Evolutionary conservation across 1,139 yeast species (phyloP).

Genomic region (Torulaspora globosa): DNA sequence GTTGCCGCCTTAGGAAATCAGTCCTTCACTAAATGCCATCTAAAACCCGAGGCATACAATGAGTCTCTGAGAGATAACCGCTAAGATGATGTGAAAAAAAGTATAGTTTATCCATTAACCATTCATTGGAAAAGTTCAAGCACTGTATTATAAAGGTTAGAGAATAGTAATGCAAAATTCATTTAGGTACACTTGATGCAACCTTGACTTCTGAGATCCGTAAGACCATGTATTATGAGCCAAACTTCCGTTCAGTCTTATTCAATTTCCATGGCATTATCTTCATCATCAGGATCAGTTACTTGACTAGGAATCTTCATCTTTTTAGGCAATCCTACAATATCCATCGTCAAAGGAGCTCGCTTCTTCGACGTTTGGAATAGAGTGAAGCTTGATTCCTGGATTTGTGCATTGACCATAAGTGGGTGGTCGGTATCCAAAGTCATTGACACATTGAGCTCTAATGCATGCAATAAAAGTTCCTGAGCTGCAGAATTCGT

Average conservation of each 20-base stretch:
- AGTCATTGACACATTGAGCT: conserved; percentile 46
- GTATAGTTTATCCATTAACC: too few species aligned
- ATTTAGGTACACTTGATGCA: background rate
- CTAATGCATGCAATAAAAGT: conserved; percentile 73
- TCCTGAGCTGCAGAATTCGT: conserved; percentile 84
- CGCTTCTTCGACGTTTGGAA: conserved; percentile 23
- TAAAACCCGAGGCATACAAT: too few species aligned
- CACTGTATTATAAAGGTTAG: background rate
- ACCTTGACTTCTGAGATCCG: background rate
- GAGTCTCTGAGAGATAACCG: too few species aligned
- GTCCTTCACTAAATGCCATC: too few species aligned
- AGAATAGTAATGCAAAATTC: background rate
- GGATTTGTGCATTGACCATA: conserved; percentile 27
- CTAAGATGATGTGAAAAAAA: too few species aligned
- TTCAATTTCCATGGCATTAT: conserved; percentile 22
- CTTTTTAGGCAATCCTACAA: conserved; percentile 13
- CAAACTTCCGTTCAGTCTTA: background rate
- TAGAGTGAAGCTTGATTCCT: conserved; percentile 16
- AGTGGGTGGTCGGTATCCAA: conserved; percentile 36
- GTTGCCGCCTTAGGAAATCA: too few species aligned
- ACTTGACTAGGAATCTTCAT: conserved; percentile 12
- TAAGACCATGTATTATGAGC: background rate
- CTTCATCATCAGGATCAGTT: conserved; percentile 10
- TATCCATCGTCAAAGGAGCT: conserved; percentile 14
- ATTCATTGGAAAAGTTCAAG: background rate